Conservation (phyloP, 2,329 filamentous ascomycete species). For the Exophiala sp. region DNA sequence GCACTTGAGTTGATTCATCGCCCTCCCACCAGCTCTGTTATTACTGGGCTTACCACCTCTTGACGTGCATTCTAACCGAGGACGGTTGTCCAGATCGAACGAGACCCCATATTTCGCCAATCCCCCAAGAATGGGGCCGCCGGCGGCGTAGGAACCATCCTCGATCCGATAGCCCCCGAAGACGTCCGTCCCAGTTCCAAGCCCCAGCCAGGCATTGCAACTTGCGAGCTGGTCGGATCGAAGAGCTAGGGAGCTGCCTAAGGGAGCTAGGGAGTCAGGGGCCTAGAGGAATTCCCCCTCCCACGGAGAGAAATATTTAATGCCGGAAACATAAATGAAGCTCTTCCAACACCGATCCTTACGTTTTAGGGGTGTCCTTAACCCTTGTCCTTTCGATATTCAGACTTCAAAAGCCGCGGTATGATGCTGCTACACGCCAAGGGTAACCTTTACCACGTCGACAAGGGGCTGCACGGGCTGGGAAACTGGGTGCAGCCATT, state of each 20-base stretch:
- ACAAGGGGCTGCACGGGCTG: background rate
- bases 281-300: background rate
- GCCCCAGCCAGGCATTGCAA: background rate
- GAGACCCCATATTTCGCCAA: background rate
- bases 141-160: background rate
- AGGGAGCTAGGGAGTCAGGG: conserved; percentile 2
- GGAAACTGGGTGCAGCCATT: background rate
- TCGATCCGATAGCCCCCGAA: background rate
- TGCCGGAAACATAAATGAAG: conserved; percentile 4
- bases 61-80: conserved; percentile 9
- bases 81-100: conserved; percentile 4
- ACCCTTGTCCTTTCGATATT: background rate
- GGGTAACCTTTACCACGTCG: background rate
- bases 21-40: conserved; percentile 9
- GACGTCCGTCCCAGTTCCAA: background rate
- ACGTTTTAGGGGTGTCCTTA: background rate
- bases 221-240: background rate
- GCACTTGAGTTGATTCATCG: conserved; percentile 17
- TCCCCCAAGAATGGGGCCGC: background rate
- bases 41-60: conserved; percentile 4
- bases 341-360: background rate
- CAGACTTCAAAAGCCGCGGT: conserved; percentile 1
- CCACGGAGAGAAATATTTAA: background rate
- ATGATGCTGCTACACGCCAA: conserved; percentile 10
- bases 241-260: background rate